phyloP scores from a whole-genome alignment of 2,329 filamentous ascomycete genomes.

The Fusarium chlamydosporum region DNA sequence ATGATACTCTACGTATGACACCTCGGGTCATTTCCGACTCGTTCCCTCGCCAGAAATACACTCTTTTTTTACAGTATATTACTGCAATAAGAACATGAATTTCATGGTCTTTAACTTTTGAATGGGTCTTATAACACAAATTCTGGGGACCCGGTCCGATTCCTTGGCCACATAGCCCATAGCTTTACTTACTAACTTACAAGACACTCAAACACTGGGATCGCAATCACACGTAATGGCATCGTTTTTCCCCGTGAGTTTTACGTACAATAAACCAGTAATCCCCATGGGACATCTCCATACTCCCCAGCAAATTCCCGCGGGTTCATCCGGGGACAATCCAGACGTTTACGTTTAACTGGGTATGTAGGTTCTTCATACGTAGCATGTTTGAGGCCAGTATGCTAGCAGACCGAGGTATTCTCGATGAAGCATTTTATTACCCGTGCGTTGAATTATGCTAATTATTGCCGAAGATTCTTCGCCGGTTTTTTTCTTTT shows the following conservation, averaged over 20 bases:
- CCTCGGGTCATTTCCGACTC: slow-evolving; percentile 34
- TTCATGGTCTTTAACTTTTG: background rate
- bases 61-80: background rate
- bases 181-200: slow-evolving; percentile 2
- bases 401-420: slow-evolving; percentile 9
- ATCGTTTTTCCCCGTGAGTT: slow-evolving; percentile 23
- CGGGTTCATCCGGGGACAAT: slow-evolving; percentile 36
- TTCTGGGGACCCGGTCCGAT: slow-evolving; percentile 10
- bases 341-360: slow-evolving; percentile 34
- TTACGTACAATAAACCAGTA: slow-evolving; percentile 48
- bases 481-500: slow-evolving; percentile 5
- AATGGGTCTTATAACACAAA: slow-evolving; percentile 11
- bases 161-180: slow-evolving; percentile 17
- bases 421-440: slow-evolving; percentile 18
- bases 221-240: slow-evolving; percentile 10
- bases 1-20: slow-evolving; percentile 5
- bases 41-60: slow-evolving; percentile 22
- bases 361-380: slow-evolving; percentile 10
- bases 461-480: background rate
- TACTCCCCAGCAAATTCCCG: slow-evolving; percentile 27
- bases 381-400: slow-evolving; percentile 11
- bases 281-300: slow-evolving; percentile 46
- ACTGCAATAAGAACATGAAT: slow-evolving; percentile 2
- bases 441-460: slow-evolving; percentile 23
- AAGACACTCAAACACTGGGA: slow-evolving; percentile 5